phyloP scores from a whole-genome alignment of 179 eudicot species.

The Beta lomatogona region DNA sequence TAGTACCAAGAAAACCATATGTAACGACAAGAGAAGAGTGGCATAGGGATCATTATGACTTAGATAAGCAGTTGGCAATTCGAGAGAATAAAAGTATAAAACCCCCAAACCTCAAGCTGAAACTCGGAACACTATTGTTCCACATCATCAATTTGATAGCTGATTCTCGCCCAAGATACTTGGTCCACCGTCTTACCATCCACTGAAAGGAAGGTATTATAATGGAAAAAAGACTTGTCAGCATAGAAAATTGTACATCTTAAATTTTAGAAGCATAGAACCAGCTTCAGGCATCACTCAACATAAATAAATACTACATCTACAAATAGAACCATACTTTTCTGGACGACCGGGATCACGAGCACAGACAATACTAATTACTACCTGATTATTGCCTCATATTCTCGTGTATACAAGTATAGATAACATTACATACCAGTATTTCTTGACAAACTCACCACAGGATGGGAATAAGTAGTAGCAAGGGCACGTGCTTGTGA shows the following conservation, averaged over 20 bases:
- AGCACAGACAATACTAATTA: background rate
- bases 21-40: slow-evolving; percentile 26
- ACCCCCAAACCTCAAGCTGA: slow-evolving; percentile 68
- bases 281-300: background rate
- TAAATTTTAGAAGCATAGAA: background rate
- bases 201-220: slow-evolving; percentile 42
- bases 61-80: background rate
- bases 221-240: slow-evolving; percentile 3
- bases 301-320: background rate
- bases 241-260: slow-evolving; percentile 4
- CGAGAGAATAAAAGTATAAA: slow-evolving; percentile 13
- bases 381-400: background rate
- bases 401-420: background rate
- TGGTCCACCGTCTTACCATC: slow-evolving; percentile 97
- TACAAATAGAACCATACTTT: background rate
- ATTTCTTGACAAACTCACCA: slow-evolving; percentile 56
- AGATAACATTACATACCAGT: background rate
- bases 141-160: slow-evolving; percentile 85
- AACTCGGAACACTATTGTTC: slow-evolving; percentile 84
- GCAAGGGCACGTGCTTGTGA: slow-evolving; percentile 91
- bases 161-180: slow-evolving; percentile 69
- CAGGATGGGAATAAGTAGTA: slow-evolving; percentile 95
- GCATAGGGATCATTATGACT: slow-evolving; percentile 70
- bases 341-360: background rate
- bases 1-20: slow-evolving; percentile 29